Percentiles rank a stretch among this genome's conserved stretches.
Evolutionary conservation across 1,284 basidiomycete species (phyloP).

Genomic region (Sporisorium sorghi): DNA sequence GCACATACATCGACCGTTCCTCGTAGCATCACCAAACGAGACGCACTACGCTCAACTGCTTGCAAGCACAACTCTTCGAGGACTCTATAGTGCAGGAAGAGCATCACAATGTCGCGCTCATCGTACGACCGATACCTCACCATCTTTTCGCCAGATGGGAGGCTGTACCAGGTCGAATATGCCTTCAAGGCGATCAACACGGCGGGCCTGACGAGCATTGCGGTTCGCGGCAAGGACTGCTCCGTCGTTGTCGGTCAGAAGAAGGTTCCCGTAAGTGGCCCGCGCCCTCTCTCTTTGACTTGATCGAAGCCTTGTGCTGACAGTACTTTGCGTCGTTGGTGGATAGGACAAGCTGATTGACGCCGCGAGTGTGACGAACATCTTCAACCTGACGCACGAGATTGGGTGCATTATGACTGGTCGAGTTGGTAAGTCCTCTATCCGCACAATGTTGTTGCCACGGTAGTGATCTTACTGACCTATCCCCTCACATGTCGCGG

Average conservation of each 20-base stretch:
- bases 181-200: constrained; percentile 99
- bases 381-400: constrained; percentile 94
- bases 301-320: not conserved
- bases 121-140: constrained; percentile 69
- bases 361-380: constrained; percentile 90
- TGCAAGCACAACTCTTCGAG: no score
- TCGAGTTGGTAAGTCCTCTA: constrained; percentile 79
- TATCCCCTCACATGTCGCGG: no score
- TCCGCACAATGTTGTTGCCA: not conserved
- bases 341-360: constrained; percentile 89
- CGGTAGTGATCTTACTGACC: constrained; percentile 70
- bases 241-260: constrained; percentile 96
- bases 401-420: constrained; percentile 99
- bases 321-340: not conserved
- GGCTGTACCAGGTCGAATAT: constrained; percentile 74
- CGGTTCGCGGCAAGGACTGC: constrained; percentile 93
- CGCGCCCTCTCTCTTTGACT: not conserved
- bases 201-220: constrained; percentile 92
- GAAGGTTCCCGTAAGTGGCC: constrained; percentile 79
- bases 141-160: constrained; percentile 68
- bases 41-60: no score
- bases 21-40: not conserved
- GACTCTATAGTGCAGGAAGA: not conserved
- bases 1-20: no score
- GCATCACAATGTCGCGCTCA: constrained; percentile 62